Evolutionary conservation across 768 basidiomycete species (phyloP), one percentile per base, ranked within the genome.

Genomic region (Kwoniella newhampshirensis): DNA sequence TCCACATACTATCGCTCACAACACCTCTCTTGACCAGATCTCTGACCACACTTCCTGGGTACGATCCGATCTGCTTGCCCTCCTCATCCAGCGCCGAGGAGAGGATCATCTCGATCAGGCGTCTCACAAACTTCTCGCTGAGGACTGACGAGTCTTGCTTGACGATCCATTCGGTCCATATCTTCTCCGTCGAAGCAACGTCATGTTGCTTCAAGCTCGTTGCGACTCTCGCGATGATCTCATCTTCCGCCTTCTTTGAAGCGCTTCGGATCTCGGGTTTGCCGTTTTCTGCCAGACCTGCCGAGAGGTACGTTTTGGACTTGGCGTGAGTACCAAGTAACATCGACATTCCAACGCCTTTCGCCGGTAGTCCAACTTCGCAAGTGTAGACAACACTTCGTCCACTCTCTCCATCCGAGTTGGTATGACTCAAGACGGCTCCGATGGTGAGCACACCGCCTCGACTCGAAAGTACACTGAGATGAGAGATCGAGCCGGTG

Each of bases 1-100:
- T 37, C 59, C 59, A 68, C 67, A 72, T 65, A 25, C 46, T 57
- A 35, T 75, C 71, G 23, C 59, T 61, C 6, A 71, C 57, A 49
- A 60, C 30, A 4, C 53, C 49, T 18, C 54, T 36, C 15, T 44
- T 26, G n/a, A 75, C 23, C 51, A 75, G 45, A 23, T 39, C 49
- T n/a, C 36, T 39, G 1, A 73, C 36, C n/a, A 75, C 50, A 2
- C 25, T 56, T n/a, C 28, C 17, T 9, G 67, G 58, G 44, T 72
- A 75, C 13, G 43, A 23, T 21, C 68, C 62, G 8, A 39, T 48
- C 8, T 18, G 4, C 32, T 63, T 54, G 5, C 43, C 40, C 25
- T 51, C 60, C 26, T 64, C 54, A 18, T 35, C 30, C n/a, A 65
- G 23, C 3, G 63, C 68, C 3, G 39, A 15, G 9, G 23, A 12